These are phyloP conservation scores for Heliosperma pusillum DNA, from an alignment of 148 eudicot species.

Conservation along the genomic window DNA sequence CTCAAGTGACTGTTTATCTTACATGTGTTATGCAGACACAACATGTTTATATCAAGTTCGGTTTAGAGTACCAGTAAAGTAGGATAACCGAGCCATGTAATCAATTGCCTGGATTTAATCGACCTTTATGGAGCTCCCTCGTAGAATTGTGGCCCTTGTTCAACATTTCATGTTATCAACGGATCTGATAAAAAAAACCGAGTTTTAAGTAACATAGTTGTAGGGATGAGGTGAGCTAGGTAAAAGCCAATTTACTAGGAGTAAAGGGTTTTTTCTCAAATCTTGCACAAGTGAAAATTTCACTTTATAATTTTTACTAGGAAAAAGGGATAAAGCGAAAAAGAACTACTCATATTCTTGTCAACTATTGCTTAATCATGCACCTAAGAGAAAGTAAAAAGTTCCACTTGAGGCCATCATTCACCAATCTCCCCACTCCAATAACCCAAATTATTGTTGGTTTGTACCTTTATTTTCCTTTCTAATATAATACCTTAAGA, in stretches of 20 bases:
- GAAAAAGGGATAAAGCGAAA: background rate
- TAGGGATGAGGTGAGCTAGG: no score
- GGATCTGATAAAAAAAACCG: no score
- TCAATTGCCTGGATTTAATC: no score
- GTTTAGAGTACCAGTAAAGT: background rate
- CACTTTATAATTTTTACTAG: background rate
- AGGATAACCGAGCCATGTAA: no score
- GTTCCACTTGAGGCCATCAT: slow-evolving; percentile 9
- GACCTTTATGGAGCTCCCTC: no score
- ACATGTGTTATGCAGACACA: background rate
- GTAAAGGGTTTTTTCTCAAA: no score
- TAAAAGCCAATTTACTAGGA: no score
- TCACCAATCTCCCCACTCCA: slow-evolving; percentile 3
- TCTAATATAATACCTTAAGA: background rate
- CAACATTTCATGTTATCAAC: no score
- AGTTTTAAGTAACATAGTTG: no score
- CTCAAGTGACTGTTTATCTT: background rate
- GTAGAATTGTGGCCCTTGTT: no score
- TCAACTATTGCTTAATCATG: slow-evolving; percentile 10
- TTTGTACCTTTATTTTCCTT: background rate
- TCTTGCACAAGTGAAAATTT: no score
- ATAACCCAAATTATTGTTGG: background rate
- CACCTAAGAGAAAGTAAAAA: slow-evolving; percentile 8
- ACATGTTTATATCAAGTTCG: background rate
- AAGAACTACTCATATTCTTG: background rate